phyloP scores from a whole-genome alignment of 306 rosid species.

The Prunus persica region DNA sequence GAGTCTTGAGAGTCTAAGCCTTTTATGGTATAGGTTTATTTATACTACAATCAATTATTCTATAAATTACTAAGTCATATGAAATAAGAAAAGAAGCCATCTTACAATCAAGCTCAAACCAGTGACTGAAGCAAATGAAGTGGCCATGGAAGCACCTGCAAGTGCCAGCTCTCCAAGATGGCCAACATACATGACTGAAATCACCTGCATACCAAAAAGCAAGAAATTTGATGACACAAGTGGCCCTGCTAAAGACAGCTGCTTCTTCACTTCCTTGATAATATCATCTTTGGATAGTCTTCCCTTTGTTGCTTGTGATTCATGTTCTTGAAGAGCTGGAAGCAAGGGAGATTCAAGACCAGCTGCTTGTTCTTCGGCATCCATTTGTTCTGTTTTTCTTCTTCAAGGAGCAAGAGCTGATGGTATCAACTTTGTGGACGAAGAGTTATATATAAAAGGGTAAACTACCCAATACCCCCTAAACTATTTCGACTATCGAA shows the following conservation, averaged over 20 bases:
- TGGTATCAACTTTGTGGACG: neutral
- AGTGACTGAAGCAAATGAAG: constrained; percentile 42
- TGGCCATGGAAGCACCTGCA: constrained; percentile 43
- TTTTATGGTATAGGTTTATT: neutral
- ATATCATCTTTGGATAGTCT: neutral
- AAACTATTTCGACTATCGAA: too few relatives aligned
- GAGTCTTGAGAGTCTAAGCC: too few relatives aligned
- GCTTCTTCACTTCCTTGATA: constrained; percentile 29
- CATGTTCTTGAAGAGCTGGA: constrained; percentile 7
- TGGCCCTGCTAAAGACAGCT: constrained; percentile 35
- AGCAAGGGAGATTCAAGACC: constrained; percentile 26
- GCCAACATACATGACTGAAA: constrained; percentile 45
- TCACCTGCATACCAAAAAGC: constrained; percentile 28
- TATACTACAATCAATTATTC: neutral
- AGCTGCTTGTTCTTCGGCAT: constrained; percentile 7
- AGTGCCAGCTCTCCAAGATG: constrained; percentile 45
- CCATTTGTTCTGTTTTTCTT: neutral
- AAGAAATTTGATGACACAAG: constrained; percentile 27
- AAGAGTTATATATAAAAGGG: too few relatives aligned
- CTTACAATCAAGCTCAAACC: constrained; percentile 43
- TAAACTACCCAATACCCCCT: too few relatives aligned
- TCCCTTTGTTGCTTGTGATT: neutral
- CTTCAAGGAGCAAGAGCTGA: neutral
- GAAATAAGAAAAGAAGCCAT: neutral
- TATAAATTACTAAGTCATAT: neutral